These are phyloP conservation scores for Hygrophoropsis aurantiaca DNA, from an alignment of 768 basidiomycete genomes.

Conservation along the genomic window DNA sequence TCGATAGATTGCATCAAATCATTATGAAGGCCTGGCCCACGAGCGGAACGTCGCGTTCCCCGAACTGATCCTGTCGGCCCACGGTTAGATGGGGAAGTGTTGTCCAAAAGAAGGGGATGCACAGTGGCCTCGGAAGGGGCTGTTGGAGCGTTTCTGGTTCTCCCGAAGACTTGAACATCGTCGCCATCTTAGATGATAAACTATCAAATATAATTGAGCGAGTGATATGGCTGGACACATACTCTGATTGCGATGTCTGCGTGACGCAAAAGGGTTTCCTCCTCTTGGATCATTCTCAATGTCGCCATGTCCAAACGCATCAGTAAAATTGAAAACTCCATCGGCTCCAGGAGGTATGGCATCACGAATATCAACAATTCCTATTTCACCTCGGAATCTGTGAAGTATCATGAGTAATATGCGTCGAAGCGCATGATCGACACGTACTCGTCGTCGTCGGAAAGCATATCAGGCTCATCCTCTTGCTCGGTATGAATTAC, in stretches of 20 bases:
- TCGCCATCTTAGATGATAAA: constrained; percentile 43
- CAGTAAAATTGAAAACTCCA: constrained; percentile 55
- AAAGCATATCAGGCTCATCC: constrained; percentile 58
- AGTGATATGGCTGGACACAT: constrained; percentile 15
- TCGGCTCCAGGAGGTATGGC: constrained; percentile 37
- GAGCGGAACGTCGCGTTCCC: constrained; percentile 53
- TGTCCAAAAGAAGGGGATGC: constrained; percentile 81
- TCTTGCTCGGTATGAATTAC: constrained; percentile 64
- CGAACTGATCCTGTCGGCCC: constrained; percentile 45
- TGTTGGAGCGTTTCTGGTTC: constrained; percentile 49
- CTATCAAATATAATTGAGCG: neutral
- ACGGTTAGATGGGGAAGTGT: constrained; percentile 45
- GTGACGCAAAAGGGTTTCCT: constrained; percentile 42
- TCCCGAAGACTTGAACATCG: constrained; percentile 62
- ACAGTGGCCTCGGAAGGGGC: constrained; percentile 69
- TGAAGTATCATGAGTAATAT: constrained; percentile 12
- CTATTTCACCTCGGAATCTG: constrained; percentile 42
- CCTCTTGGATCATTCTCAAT: constrained; percentile 44
- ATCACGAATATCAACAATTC: constrained; percentile 35
- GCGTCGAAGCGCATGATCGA: constrained; percentile 7
- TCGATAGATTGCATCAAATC: constrained; percentile 78
- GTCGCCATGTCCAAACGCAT: constrained; percentile 48
- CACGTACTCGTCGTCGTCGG: constrained; percentile 65
- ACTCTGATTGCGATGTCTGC: constrained; percentile 55
- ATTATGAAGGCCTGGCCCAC: constrained; percentile 48